These are phyloP conservation scores for Glonium stellatum DNA, from an alignment of 495 filamentous ascomycete genomes.

Conservation along the genomic window DNA sequence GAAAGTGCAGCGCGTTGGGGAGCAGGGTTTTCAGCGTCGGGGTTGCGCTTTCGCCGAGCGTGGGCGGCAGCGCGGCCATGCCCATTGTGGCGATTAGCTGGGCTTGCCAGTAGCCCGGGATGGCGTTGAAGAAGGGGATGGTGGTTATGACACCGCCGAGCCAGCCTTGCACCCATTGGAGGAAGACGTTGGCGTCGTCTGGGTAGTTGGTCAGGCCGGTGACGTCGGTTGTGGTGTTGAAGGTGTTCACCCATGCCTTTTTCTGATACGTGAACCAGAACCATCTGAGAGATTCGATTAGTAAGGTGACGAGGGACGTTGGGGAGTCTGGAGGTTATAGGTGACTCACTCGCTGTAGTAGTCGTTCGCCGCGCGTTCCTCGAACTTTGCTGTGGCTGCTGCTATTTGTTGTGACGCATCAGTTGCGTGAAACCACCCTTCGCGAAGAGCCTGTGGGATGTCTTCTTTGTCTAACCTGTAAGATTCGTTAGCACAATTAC, in stretches of 20 bases:
- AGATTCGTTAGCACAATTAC: too few species aligned
- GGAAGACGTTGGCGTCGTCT: conserved; percentile 33
- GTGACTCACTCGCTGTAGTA: conserved; percentile 41
- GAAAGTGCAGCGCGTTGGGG: conserved; percentile 48
- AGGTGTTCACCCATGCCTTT: conserved; percentile 45
- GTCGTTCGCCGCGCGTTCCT: conserved; percentile 39
- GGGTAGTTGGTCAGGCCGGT: conserved; percentile 40
- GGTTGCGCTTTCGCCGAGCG: conserved; percentile 28
- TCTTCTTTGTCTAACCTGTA: too few species aligned
- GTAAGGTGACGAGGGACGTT: background rate
- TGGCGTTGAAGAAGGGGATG: conserved; percentile 36
- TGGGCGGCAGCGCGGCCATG: conserved; percentile 41
- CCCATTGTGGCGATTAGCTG: conserved; percentile 37
- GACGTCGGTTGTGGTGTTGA: conserved; percentile 39
- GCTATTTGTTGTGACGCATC: conserved; percentile 38
- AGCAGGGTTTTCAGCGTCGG: conserved; percentile 40
- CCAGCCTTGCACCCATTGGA: conserved; percentile 45
- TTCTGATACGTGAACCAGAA: conserved; percentile 50
- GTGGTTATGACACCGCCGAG: conserved; percentile 38
- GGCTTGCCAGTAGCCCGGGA: conserved; percentile 44
- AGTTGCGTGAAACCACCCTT: conserved; percentile 28
- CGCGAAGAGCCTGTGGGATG: conserved; percentile 40
- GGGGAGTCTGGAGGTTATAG: background rate
- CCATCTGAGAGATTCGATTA: conserved; percentile 29
- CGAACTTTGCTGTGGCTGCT: conserved; percentile 46